phyloP scores from a whole-genome alignment of 1,139 yeast genomes.

The Yamadazyma mexicana region DNA sequence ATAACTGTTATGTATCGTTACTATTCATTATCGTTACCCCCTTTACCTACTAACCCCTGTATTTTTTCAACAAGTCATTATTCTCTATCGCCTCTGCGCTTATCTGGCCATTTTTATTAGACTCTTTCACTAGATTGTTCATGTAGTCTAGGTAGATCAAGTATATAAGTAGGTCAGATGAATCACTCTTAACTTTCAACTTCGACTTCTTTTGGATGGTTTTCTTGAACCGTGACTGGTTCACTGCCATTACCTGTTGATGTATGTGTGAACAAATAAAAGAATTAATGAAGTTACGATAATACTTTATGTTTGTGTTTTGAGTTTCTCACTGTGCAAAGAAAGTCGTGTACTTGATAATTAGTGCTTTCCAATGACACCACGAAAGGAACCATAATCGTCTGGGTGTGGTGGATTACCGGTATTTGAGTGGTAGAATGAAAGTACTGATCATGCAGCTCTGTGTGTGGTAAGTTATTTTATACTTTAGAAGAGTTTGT shows the following conservation, averaged over 20 bases:
- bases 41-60: conserved; percentile 23
- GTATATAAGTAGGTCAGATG: conserved; percentile 46
- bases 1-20: too few species aligned
- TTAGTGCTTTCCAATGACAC: too few species aligned
- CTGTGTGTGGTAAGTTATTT: too few species aligned
- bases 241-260: conserved; percentile 5
- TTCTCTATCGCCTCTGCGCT: conserved; percentile 17
- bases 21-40: too few species aligned
- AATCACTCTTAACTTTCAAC: conserved; percentile 31
- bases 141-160: conserved; percentile 50
- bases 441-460: too few species aligned
- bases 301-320: too few species aligned
- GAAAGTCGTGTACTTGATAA: not conserved
- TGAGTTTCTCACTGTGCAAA: too few species aligned
- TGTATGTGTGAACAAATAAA: not conserved
- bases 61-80: conserved; percentile 24
- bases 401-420: too few species aligned
- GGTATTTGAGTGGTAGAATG: too few species aligned
- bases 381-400: too few species aligned
- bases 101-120: conserved; percentile 9
- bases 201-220: conserved; percentile 20
- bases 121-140: conserved; percentile 33
- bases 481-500: too few species aligned
- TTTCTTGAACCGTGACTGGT: conserved; percentile 18
- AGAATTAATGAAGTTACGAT: too few species aligned